Percentiles rank a stretch among this genome's conserved stretches.
Evolutionary conservation across 768 basidiomycete species (phyloP).

Genomic region (Paxillus involutus): DNA sequence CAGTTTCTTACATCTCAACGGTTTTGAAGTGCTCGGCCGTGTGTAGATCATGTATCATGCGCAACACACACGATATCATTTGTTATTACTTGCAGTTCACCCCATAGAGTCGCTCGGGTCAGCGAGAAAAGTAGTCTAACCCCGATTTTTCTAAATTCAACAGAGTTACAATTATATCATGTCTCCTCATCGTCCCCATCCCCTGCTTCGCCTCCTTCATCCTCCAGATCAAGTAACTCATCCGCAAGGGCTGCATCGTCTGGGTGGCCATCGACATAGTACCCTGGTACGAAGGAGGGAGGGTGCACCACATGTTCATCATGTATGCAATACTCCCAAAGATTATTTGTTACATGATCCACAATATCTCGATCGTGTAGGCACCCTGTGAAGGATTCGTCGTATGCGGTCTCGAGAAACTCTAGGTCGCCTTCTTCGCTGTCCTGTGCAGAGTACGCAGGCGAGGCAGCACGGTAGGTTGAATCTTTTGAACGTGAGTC

Average conservation of each 20-base stretch:
- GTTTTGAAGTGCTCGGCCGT: slow-evolving; percentile 48
- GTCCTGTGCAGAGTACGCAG: slow-evolving; percentile 4
- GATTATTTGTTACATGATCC: too few relatives aligned
- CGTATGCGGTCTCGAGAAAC: not conserved
- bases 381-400: not conserved
- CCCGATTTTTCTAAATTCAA: slow-evolving; percentile 1
- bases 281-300: too few relatives aligned
- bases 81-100: not conserved
- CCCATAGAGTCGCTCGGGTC: slow-evolving; percentile 5
- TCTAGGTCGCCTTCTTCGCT: slow-evolving; percentile 6
- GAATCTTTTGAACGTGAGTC: not conserved
- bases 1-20: slow-evolving; percentile 13
- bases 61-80: not conserved
- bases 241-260: too few relatives aligned
- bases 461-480: not conserved
- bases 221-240: too few relatives aligned
- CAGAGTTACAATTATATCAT: not conserved
- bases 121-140: slow-evolving; percentile 29
- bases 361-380: not conserved
- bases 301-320: too few relatives aligned
- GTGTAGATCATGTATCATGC: slow-evolving; percentile 5
- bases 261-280: too few relatives aligned
- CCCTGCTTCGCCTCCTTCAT: not conserved
- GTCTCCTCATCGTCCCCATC: not conserved
- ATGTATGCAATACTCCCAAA: not conserved